Base-by-base conservation (phyloP, 805 yeast species). In the Nakazawaea wyomingensis region DNA sequence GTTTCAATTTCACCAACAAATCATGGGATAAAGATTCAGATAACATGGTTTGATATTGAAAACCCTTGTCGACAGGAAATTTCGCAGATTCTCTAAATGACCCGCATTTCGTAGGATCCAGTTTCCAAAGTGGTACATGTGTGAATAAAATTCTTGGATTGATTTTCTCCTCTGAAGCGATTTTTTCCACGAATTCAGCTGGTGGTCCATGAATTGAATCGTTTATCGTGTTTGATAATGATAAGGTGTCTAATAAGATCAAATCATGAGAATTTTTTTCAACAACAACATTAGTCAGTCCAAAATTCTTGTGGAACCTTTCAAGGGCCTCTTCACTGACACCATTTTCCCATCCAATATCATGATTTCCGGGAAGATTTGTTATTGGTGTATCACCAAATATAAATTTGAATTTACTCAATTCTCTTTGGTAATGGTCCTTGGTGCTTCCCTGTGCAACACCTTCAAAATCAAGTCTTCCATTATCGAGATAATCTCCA, bases 401-500 rank as follows among this genome's bases (percentile, higher is more conserved):
- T 3, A 93, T 77, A 1, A 58, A 48, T 45, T 74, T 68, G 60
- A 84, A 93, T 36, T 98, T 66, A 13, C 61, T 55, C 52, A 72
- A 82, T 56, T 90, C 96, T 8, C 48, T 53, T 19, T 69, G 65
- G 44, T 77, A 62, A 87, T 95, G 86, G 9, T 50, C 57, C 18
- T 71, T 66, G 0, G 49, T 37, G 44, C 60, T 54, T 31, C 57
- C 60, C 29, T 16, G 9, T 5, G 28, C 32, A 11, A 66, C 66
- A 49, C 77, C 80, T n/a, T 71, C 74, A 93, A 95, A 87, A 43
- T 82, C 82, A 10, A 44, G 30, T 43, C 98, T 69, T 0, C 98
- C 98, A 16, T 96, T 96, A 61, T 93, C 98, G 54, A 91, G 85
- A 49, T 90, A 64, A 59, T 93, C 99, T 3, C 98, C 99, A 18